Evolutionary conservation across 2,329 filamentous ascomycete species (phyloP).

Genomic region (Penicillium sp.): DNA sequence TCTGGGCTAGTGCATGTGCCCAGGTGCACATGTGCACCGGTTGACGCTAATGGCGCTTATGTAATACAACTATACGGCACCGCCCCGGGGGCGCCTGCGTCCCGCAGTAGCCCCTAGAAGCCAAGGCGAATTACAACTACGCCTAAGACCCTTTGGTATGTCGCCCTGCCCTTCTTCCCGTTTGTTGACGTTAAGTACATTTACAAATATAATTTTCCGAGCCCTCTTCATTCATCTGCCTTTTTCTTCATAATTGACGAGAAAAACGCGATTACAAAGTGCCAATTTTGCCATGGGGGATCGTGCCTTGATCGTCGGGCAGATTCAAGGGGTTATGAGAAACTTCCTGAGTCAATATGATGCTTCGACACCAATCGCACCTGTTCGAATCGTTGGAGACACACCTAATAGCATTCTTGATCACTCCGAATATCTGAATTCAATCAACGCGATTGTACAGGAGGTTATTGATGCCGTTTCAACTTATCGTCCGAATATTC

Average conservation of each 20-base stretch:
- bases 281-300: neutral
- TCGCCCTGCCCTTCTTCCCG: too few species aligned
- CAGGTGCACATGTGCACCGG: too few species aligned
- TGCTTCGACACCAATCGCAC: neutral
- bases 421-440: constrained; percentile 9
- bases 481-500: neutral
- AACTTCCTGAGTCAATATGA: neutral
- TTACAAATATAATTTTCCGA: too few species aligned
- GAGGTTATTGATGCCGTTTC: constrained; percentile 2
- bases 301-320: neutral
- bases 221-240: neutral
- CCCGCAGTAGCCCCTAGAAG: too few species aligned
- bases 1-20: too few species aligned
- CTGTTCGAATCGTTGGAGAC: constrained; percentile 14
- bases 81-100: too few species aligned
- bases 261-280: too few species aligned
- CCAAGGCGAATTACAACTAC: too few species aligned
- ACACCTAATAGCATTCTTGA: constrained; percentile 16
- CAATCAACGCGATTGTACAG: constrained; percentile 12
- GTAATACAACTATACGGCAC: too few species aligned
- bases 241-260: neutral
- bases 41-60: too few species aligned
- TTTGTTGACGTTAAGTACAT: too few species aligned
- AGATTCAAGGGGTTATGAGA: neutral
- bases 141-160: too few species aligned